A percentile compares a stretch with the other conserved stretches of the same genome.
Evolutionary conservation across 2,329 filamentous ascomycete species (phyloP).

Genomic region (Penicillium verrucosum): DNA sequence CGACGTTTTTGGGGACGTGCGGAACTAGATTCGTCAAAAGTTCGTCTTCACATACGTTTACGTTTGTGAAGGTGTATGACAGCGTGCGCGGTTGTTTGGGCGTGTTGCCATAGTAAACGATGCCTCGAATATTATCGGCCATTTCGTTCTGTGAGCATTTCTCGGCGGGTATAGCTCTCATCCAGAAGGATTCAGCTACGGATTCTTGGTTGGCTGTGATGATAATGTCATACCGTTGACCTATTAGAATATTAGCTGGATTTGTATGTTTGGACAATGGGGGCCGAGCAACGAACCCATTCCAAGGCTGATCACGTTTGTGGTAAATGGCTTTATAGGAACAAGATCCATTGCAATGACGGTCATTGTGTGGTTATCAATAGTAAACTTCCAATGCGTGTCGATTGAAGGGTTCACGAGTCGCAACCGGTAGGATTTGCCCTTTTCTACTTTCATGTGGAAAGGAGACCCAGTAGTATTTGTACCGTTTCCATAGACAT

Average conservation of each 20-base stretch:
- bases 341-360: constrained; percentile 61
- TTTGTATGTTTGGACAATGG: background rate
- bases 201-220: constrained; percentile 27
- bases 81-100: background rate
- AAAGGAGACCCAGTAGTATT: constrained; percentile 35
- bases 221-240: constrained; percentile 42
- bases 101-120: background rate
- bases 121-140: constrained; percentile 1
- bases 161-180: constrained; percentile 32
- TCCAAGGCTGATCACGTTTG: constrained; percentile 45
- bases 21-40: background rate
- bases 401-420: constrained; percentile 29
- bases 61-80: background rate
- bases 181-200: constrained; percentile 30
- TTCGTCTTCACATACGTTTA: background rate
- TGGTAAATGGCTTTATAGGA: constrained; percentile 54
- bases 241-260: constrained; percentile 13
- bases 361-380: constrained; percentile 54
- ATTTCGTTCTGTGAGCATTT: constrained; percentile 1
- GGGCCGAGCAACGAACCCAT: constrained; percentile 35
- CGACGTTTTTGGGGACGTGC: background rate
- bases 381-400: constrained; percentile 42
- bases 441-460: constrained; percentile 35
- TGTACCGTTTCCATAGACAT: constrained; percentile 25
- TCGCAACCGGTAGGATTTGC: constrained; percentile 25